phyloP scores from a whole-genome alignment of 2,329 filamentous ascomycete genomes.

The Dichotomopilus funicola region DNA sequence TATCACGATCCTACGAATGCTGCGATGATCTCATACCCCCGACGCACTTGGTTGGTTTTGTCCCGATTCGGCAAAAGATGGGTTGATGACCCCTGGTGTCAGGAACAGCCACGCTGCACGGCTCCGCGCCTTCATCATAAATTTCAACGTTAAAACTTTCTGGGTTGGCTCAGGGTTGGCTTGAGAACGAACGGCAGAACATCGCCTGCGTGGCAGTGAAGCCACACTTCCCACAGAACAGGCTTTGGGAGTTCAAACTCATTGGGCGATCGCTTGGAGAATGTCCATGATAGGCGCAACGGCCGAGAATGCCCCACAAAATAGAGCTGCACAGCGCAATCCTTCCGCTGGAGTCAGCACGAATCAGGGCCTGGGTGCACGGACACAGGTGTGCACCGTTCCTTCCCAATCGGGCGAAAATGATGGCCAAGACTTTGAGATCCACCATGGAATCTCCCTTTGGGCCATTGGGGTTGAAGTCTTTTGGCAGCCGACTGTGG shows the following conservation, averaged over 20 bases:
- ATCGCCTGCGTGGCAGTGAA: background rate
- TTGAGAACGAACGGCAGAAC: no score
- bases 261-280: background rate
- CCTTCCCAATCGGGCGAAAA: conserved; percentile 6
- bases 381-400: background rate
- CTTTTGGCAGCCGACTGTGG: background rate
- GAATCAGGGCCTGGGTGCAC: no score
- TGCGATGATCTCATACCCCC: no score
- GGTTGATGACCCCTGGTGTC: no score
- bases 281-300: background rate
- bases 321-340: background rate
- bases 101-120: no score
- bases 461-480: background rate
- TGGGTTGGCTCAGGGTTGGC: no score
- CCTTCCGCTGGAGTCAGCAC: background rate
- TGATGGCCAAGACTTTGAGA: conserved; percentile 3
- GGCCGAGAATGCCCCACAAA: background rate
- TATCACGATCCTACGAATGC: no score
- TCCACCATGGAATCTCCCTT: background rate
- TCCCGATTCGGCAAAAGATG: no score
- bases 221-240: background rate
- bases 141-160: no score
- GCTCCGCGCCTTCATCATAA: no score
- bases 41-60: no score
- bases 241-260: no score